A percentile compares a stretch with the other conserved stretches of the same genome.
phyloP scores from a whole-genome alignment of 805 yeast species.

The Nakazawaea pomicola region DNA sequence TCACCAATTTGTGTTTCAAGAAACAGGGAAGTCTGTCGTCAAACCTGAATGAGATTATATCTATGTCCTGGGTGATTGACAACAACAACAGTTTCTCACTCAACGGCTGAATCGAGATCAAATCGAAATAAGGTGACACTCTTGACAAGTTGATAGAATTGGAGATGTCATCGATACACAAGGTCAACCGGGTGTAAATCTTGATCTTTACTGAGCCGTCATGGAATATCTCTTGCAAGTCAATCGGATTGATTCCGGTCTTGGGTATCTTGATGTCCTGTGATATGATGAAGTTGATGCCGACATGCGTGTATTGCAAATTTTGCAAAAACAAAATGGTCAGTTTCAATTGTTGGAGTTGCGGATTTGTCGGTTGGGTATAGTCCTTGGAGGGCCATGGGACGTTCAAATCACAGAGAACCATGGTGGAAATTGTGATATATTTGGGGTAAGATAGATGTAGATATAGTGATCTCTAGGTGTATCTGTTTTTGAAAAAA shows the following conservation, averaged over 20 bases:
- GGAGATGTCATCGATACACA: constrained; percentile 71
- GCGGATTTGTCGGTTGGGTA: constrained; percentile 34
- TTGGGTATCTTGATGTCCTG: constrained; percentile 50
- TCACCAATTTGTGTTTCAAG: constrained; percentile 76
- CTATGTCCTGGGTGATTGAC: constrained; percentile 75
- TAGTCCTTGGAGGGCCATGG: constrained; percentile 64
- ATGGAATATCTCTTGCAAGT: background rate
- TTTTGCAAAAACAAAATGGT: constrained; percentile 48
- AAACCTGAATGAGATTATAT: constrained; percentile 71
- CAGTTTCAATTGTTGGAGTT: constrained; percentile 40
- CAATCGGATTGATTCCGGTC: constrained; percentile 37
- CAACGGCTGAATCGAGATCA: constrained; percentile 75
- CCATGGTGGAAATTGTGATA: too few relatives aligned
- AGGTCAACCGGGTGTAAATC: constrained; percentile 67
- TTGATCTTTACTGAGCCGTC: constrained; percentile 22
- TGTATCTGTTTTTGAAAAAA: background rate
- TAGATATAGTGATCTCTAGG: too few relatives aligned
- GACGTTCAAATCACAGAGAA: constrained; percentile 65
- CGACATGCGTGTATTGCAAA: constrained; percentile 72
- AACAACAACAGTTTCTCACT: constrained; percentile 75
- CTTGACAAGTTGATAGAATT: constrained; percentile 61
- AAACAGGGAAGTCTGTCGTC: constrained; percentile 64
- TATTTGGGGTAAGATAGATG: too few relatives aligned
- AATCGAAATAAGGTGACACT: constrained; percentile 49
- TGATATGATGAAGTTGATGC: constrained; percentile 58